Conservation (phyloP, 2,329 filamentous ascomycete species). For the Juglanconis oblonga region DNA sequence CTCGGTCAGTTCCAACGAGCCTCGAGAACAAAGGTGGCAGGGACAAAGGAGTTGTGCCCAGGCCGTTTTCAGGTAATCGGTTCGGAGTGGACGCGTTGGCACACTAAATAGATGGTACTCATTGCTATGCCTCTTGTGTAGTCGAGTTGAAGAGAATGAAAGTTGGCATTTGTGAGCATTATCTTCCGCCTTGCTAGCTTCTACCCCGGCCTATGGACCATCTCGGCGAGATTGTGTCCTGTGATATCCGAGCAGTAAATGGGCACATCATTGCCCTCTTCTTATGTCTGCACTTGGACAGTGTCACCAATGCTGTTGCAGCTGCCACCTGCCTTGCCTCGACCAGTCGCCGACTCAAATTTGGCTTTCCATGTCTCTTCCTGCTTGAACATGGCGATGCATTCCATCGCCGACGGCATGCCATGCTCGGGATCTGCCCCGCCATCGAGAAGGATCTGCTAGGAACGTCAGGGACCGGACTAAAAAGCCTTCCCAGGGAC, state of each 20-base stretch:
- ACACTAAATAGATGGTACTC: not conserved
- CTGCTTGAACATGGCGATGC: constrained; percentile 51
- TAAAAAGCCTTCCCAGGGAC: not conserved
- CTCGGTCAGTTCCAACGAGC: not conserved
- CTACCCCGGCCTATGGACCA: too few species aligned
- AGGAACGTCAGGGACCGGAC: not conserved
- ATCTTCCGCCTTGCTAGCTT: too few species aligned
- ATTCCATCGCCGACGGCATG: constrained; percentile 45
- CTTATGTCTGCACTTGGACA: not conserved
- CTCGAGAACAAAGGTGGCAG: not conserved
- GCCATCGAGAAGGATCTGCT: constrained; percentile 45
- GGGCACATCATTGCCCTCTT: not conserved
- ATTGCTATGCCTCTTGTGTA: not conserved
- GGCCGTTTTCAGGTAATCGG: too few species aligned
- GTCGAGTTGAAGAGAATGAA: too few species aligned
- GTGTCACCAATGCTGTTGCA: not conserved
- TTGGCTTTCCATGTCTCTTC: constrained; percentile 47
- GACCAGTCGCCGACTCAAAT: constrained; percentile 48
- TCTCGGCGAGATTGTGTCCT: too few species aligned
- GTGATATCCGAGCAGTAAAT: too few species aligned
- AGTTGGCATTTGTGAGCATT: too few species aligned
- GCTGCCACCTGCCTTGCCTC: constrained; percentile 36
- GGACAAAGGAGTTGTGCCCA: not conserved
- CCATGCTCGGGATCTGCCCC: constrained; percentile 55
- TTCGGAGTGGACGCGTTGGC: too few species aligned